Percentiles rank a stretch among this genome's conserved stretches.
Conservation (phyloP, 139 green algal genomes). For the Chlamydomonas urium region DNA sequence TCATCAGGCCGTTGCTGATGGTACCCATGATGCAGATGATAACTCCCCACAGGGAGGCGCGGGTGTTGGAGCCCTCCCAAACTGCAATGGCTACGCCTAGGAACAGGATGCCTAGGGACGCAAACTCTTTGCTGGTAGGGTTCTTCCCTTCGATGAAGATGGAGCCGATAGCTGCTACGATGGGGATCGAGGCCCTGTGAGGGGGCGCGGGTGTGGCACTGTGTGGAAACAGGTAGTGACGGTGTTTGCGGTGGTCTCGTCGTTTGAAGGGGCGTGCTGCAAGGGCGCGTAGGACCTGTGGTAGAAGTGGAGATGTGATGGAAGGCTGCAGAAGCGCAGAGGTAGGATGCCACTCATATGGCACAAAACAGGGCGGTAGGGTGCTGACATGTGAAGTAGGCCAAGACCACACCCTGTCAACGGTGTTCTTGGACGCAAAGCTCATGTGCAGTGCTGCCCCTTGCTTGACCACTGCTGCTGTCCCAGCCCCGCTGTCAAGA, state of each 20-base stretch:
- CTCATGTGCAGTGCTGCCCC: no score
- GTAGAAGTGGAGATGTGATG: no score
- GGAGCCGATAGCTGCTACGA: slow-evolving; percentile 29
- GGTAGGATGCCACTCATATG: no score
- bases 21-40: slow-evolving; percentile 32
- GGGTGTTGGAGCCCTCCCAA: slow-evolving; percentile 23
- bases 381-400: no score
- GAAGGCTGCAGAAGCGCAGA: no score
- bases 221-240: background rate
- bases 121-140: slow-evolving; percentile 22
- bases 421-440: no score
- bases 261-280: no score
- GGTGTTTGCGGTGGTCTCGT: no score
- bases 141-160: slow-evolving; percentile 30
- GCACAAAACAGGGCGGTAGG: no score
- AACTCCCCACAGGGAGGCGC: slow-evolving; percentile 15
- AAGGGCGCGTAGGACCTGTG: no score
- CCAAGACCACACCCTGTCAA: no score
- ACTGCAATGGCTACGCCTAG: slow-evolving; percentile 36
- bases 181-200: slow-evolving; percentile 30
- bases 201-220: background rate
- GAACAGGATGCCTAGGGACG: slow-evolving; percentile 37
- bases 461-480: slow-evolving; percentile 1
- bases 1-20: slow-evolving; percentile 43
- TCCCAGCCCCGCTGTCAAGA: no score